Evolutionary conservation across 108 stramenopile species (phyloP), one percentile per base, ranked within the genome.

Genomic region (Stephanodiscus minutulus): DNA sequence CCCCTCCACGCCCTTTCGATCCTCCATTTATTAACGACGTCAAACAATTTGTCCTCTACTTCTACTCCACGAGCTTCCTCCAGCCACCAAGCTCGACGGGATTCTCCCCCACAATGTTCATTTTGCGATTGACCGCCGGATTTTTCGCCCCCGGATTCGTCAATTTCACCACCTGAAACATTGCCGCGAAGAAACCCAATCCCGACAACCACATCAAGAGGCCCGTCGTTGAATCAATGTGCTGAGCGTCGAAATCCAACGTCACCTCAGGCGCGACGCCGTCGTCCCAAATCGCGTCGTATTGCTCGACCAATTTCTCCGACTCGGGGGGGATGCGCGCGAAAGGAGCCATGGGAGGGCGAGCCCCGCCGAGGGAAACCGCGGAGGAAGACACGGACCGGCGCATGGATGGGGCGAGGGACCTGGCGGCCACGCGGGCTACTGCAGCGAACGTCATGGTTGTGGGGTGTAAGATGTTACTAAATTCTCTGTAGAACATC

Each of bases 261-360:
- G 93, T 91, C 47, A 95, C 73, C 74, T 98, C 98, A 24, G 98
- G 95, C 0, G 98, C 98, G 48, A 97, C 96, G 44, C 96, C 95
- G 83, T 98, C 98, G 69, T 98, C 95, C 87, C 96, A 98, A 49
- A 98, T 69, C 52, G 92, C 84, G 72, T 97, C 97, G 63, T 87
- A 72, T 57, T 97, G 93, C 80, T 98, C 97, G n/a, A 85, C 81
- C 28, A 98, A 82, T 92, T 96, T 71, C 70, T 83, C 79, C 82
- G 83, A 73, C 80, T 71, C 52, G 88, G 88, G 31, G 76, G 91
- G 89, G 72, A 87, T 90, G 15, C 93, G 84, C 46, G 87, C 87
- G 76, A 89, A 91, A 24, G 93, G 88, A 46, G 91, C 78, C 66
- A 92, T 64, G 15, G 93, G 93, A n/a, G 93, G 91, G 15, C 79